Conservation (phyloP, 768 basidiomycete genomes). For the Mycena amicta region DNA sequence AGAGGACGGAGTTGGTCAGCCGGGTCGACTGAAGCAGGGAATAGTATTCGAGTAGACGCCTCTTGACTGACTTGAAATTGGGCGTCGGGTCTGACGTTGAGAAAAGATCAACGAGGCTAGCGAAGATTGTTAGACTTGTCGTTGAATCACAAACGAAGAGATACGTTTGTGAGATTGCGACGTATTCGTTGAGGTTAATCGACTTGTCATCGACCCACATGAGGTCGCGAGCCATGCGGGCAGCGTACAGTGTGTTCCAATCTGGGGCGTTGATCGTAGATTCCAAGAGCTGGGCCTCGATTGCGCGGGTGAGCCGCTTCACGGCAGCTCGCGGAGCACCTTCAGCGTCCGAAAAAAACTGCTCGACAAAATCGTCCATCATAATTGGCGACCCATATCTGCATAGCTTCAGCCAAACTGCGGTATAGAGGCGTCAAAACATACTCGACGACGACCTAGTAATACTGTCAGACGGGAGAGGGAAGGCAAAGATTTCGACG, state of each 20-base stretch:
- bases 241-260: conserved; percentile 91
- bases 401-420: too few relatives aligned
- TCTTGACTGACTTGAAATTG: conserved; percentile 63
- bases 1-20: conserved; percentile 84
- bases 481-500: conserved; percentile 39
- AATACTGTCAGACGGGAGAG: conserved; percentile 4
- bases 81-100: conserved; percentile 64
- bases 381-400: conserved; percentile 78
- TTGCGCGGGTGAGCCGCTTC: conserved; percentile 78
- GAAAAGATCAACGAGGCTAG: conserved; percentile 87
- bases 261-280: conserved; percentile 91
- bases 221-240: conserved; percentile 90
- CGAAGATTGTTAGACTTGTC: conserved; percentile 8
- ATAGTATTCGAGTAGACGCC: conserved; percentile 82
- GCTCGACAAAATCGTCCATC: conserved; percentile 71
- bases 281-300: conserved; percentile 71
- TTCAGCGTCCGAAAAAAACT: conserved; percentile 73
- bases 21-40: conserved; percentile 80
- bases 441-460: conserved; percentile 74
- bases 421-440: background rate
- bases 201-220: conserved; percentile 85
- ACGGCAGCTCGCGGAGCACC: conserved; percentile 77
- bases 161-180: conserved; percentile 88
- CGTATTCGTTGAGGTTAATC: conserved; percentile 81
- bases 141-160: conserved; percentile 34